Base-by-base conservation (phyloP, 495 filamentous ascomycete species). In the Pseudotulostoma volvatum region DNA sequence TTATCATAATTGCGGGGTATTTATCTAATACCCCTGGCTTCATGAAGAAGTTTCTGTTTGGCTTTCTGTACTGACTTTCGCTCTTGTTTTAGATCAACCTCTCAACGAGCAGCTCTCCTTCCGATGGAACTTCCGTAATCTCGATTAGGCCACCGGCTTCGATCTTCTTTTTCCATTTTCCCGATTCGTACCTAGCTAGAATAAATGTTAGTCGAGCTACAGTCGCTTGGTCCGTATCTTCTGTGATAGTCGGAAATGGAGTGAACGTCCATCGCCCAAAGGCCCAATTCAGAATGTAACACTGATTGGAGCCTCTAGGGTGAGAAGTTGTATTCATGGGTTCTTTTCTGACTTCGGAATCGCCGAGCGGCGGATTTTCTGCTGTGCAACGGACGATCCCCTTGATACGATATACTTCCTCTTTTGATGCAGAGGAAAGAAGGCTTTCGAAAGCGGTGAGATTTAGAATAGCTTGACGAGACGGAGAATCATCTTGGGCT, bases 401-500 rank as follows among this genome's bases (percentile, higher is more conserved):
- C 61, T 97, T 97, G 55, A 96, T 95, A 18, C 90, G 75, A 55
- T 95, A 97, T 1, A 95, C 72, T 52, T 94, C 85, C 40, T 96
- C 90, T 50, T 85, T 87, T 0, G 82, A 78, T 9, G 85, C 76
- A 0, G 69, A 59, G 35, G 65, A 62, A 18, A 97, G 60, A 11
- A 96, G 61, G 3, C 56, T 56, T 44, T 77, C 61, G 9, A 97
- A 57, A 43, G 79, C 79, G 1, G 56, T 41, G 11, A 75, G 53
- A 52, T 94, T 74, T 11, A 93, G 57, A 9, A 61, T 64, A n/a
- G n/a, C n/a, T n/a, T n/a, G n/a, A n/a, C n/a, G n/a, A 8, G 42
- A 42, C n/a, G 17, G 3, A 18, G 57, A 49, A 7, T 44, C 49
- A 28, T 28, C 23, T 5, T 5, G 23, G 21, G 46, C 37, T 17